Conservation (phyloP, 345 rosid species). For the Zanthoxylum bungeanum region DNA sequence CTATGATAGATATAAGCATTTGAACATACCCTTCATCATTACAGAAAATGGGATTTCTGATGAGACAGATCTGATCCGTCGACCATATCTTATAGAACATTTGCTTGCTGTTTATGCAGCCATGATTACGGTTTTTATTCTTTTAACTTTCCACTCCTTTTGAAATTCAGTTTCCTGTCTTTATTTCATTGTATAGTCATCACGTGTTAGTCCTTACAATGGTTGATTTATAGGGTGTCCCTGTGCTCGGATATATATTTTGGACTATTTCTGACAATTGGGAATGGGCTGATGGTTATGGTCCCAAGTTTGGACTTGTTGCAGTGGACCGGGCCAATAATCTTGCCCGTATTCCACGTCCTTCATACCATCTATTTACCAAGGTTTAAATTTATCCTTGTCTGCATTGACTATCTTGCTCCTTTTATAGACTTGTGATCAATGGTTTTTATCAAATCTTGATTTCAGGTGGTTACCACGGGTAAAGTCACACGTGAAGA, state of each 20-base stretch:
- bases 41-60: constrained; percentile 91
- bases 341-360: constrained; percentile 69
- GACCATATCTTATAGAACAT: constrained; percentile 85
- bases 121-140: constrained; percentile 55
- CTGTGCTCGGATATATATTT: constrained; percentile 81
- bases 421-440: background rate
- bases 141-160: constrained; percentile 18
- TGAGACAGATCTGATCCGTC: constrained; percentile 83
- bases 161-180: constrained; percentile 8
- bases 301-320: constrained; percentile 95
- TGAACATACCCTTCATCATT: constrained; percentile 74
- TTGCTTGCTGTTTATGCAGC: constrained; percentile 88
- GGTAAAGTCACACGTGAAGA: constrained; percentile 67
- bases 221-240: constrained; percentile 62
- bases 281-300: constrained; percentile 99
- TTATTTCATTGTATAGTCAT: background rate
- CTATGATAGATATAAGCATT: constrained; percentile 80
- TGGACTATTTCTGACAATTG: constrained; percentile 98
- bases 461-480: constrained; percentile 57
- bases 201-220: constrained; percentile 1
- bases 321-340: constrained; percentile 74
- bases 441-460: background rate
- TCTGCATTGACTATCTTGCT: constrained; percentile 11
- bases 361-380: constrained; percentile 82
- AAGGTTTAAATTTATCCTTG: constrained; percentile 39